These are phyloP conservation scores for Morella rubra DNA, from an alignment of 306 rosid genomes.

Conservation along the genomic window DNA sequence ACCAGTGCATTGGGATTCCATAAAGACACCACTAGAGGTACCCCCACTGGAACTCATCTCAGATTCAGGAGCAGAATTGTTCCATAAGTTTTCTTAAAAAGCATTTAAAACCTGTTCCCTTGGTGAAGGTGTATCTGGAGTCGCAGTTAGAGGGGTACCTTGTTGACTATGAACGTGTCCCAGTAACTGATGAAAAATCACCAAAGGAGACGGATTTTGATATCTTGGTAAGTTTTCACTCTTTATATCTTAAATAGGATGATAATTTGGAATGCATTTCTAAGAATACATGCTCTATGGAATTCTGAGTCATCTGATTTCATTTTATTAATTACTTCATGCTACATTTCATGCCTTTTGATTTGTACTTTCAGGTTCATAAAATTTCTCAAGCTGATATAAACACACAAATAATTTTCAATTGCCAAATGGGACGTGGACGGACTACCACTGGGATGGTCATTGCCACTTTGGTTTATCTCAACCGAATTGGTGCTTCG, in stretches of 20 bases:
- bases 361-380: conserved; percentile 60
- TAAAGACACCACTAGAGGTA: conserved; percentile 89
- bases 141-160: conserved; percentile 73
- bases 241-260: conserved; percentile 8
- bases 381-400: conserved; percentile 76
- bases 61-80: conserved; percentile 5
- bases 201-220: conserved; percentile 89
- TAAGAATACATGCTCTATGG: conserved; percentile 15
- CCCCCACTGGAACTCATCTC: conserved; percentile 18
- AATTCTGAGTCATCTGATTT: conserved; percentile 8
- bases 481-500: conserved; percentile 79
- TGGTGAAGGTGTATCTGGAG: conserved; percentile 74
- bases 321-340: conserved; percentile 1
- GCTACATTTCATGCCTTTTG: conserved; percentile 1
- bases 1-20: conserved; percentile 63
- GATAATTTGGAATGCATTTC: neutral
- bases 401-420: conserved; percentile 74
- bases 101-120: conserved; percentile 29
- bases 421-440: conserved; percentile 99
- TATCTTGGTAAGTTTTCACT: conserved; percentile 64
- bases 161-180: conserved; percentile 93
- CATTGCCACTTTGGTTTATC: conserved; percentile 81
- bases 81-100: conserved; percentile 24
- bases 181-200: conserved; percentile 90
- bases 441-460: conserved; percentile 96